Base-by-base conservation (phyloP, 176 grass and related monocot genomes). In the Oryza glumipatula region DNA sequence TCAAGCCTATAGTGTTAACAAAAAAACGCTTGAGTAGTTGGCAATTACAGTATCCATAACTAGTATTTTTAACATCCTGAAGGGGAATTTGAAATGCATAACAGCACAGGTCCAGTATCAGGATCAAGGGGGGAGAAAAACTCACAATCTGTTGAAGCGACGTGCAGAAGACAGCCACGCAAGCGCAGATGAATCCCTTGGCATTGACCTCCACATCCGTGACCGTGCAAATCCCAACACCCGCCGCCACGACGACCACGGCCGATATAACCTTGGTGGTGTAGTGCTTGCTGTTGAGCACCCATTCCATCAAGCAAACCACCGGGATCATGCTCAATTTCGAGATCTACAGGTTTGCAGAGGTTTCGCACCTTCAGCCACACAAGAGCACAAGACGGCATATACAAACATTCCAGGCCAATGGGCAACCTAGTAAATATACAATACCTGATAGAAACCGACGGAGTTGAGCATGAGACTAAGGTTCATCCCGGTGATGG, bases 291-390 rank as follows among this genome's bases (percentile, higher is more conserved):
- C 86, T 91, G 77, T 94, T 86, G 9, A 91, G 84, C 38, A 92
- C 79, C 89, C 88, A 98, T 54, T 98, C 95, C 95, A 98, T 93
- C 21, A 95, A 48, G 77, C 93, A 98, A 71, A 98, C 95, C 15
- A 95, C 93, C 8, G 95, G 95, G 90, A 98, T 95, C 89, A 98
- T 98, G 84, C 95, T 97, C 84, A 97, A 36, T 73, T 97, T 97
- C 67, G 95, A 91, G 77, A 97, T 97, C 95, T 94, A 45, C 83
- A 76, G 47, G 65, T 81, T 72, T 10, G 7, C 38, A 73, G 4
- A 43, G 32, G 21, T 74, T 67, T 26, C 32, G 3, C 43, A 41
- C 9, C 0, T 54, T 94, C 19, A 89, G 76, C 30, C 28, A 81
- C 49, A 39, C 11, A 39, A 14, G 5, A 80, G 19, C 49, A 36